Percentiles rank a stretch among this genome's conserved stretches.
These are phyloP conservation scores for Rhododendron ovatum DNA, from an alignment of 148 eudicot genomes.

Conservation along the genomic window DNA sequence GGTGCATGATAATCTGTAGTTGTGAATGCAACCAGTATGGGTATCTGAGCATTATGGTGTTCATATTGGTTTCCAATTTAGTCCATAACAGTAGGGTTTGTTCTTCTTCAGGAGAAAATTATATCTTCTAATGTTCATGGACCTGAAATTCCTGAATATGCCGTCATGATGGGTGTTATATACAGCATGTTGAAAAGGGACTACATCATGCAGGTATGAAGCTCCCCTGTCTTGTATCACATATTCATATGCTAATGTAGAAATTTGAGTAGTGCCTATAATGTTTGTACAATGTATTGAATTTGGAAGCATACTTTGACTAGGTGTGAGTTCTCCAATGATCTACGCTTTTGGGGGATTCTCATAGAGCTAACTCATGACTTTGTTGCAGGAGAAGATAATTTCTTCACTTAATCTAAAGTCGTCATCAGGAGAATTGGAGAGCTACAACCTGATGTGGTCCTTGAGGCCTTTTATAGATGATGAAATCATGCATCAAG, in stretches of 20 bases:
- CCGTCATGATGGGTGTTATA: constrained; percentile 28
- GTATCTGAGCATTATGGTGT: neutral
- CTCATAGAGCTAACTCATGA: neutral
- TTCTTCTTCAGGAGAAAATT: constrained; percentile 16
- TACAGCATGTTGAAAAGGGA: constrained; percentile 38
- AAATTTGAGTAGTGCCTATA: neutral
- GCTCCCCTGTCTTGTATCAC: neutral
- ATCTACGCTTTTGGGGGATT: neutral
- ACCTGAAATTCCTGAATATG: constrained; percentile 25
- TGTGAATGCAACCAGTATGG: neutral
- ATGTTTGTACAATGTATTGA: neutral
- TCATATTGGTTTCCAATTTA: neutral
- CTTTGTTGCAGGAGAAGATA: constrained; percentile 47
- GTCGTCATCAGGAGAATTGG: constrained; percentile 51
- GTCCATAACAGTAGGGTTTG: neutral
- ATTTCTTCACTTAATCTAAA: constrained; percentile 47
- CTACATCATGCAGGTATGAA: constrained; percentile 47
- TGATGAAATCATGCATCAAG: constrained; percentile 54
- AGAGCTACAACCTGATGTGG: constrained; percentile 79
- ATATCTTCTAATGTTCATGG: constrained; percentile 12
- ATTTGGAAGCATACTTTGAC: neutral
- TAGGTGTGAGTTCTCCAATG: neutral
- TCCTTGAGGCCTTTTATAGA: constrained; percentile 63
- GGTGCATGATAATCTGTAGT: neutral
- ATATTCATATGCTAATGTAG: neutral